Percentiles rank a stretch among this genome's conserved stretches.
Evolutionary conservation across 2,329 filamentous ascomycete species (phyloP).

Genomic region (Xylaria sp.): DNA sequence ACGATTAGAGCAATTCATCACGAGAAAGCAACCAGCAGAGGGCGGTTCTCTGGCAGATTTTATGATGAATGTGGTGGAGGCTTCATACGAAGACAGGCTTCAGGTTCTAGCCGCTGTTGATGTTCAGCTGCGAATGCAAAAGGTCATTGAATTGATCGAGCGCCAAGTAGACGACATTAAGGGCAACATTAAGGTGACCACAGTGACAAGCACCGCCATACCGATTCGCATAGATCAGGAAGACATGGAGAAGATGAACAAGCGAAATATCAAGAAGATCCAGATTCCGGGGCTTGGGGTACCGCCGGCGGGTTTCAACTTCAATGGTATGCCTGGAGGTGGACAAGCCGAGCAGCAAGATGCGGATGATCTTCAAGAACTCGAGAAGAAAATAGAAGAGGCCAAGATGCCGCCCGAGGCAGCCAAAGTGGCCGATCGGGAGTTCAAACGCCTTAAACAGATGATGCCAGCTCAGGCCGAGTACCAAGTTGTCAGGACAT

Average conservation of each 20-base stretch:
- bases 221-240: slow-evolving; percentile 69
- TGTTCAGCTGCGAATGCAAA: slow-evolving; percentile 79
- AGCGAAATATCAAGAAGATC: slow-evolving; percentile 44
- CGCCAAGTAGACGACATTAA: slow-evolving; percentile 86
- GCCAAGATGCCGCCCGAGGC: slow-evolving; percentile 86
- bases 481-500: slow-evolving; percentile 92
- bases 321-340: slow-evolving; percentile 57
- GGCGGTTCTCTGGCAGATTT: slow-evolving; percentile 92
- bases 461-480: slow-evolving; percentile 98
- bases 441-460: slow-evolving; percentile 87
- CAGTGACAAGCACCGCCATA: slow-evolving; percentile 74
- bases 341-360: slow-evolving; percentile 78
- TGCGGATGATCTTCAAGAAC: slow-evolving; percentile 86
- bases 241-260: slow-evolving; percentile 61
- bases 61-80: slow-evolving; percentile 92
- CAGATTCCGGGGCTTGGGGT: slow-evolving; percentile 31
- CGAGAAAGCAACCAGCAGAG: slow-evolving; percentile 81
- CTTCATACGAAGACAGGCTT: slow-evolving; percentile 90
- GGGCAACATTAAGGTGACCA: slow-evolving; percentile 85
- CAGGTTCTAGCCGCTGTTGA: slow-evolving; percentile 84
- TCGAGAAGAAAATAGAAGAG: slow-evolving; percentile 86
- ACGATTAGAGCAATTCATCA: slow-evolving; percentile 87
- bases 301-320: slow-evolving; percentile 45
- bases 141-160: slow-evolving; percentile 84
- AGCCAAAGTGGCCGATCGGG: slow-evolving; percentile 87